Conservation (phyloP, 371 early-diverging fungal genomes). For the Apophysomyces trapeziformis region DNA sequence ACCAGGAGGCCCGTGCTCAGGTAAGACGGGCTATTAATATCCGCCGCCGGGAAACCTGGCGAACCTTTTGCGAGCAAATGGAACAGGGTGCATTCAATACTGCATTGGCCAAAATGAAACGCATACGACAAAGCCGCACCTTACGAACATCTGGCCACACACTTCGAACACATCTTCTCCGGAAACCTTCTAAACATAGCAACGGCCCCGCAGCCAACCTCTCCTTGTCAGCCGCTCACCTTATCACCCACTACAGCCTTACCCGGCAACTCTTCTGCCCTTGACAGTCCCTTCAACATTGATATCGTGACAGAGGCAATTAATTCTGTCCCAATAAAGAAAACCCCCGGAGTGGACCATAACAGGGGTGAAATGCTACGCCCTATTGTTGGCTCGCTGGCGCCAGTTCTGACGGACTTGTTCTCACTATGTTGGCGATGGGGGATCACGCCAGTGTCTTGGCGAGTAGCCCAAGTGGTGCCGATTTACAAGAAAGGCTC, state of each 20-base stretch:
- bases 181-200: background rate
- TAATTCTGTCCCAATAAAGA: conserved; percentile 9
- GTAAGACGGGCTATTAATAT: background rate
- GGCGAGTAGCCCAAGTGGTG: conserved; percentile 22
- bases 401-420: conserved; percentile 5
- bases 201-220: background rate
- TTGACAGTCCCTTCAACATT: background rate
- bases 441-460: background rate
- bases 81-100: background rate
- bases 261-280: background rate
- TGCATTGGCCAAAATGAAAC: conserved; percentile 11
- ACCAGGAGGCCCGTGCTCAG: conserved; percentile 20
- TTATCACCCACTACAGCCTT: too few species aligned
- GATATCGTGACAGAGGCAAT: conserved; percentile 8
- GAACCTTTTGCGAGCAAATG: conserved; percentile 12
- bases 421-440: conserved; percentile 21
- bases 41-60: conserved; percentile 20
- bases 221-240: background rate
- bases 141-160: background rate
- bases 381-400: conserved; percentile 1
- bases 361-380: conserved; percentile 27
- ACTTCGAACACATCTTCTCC: background rate
- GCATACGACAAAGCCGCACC: conserved; percentile 2
- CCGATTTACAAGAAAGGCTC: conserved; percentile 20
- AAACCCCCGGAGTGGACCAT: conserved; percentile 32